Evolutionary conservation across 345 rosid genomes (phyloP), one percentile per base, ranked within the genome.

Genomic region (Rhizophora mangle): DNA sequence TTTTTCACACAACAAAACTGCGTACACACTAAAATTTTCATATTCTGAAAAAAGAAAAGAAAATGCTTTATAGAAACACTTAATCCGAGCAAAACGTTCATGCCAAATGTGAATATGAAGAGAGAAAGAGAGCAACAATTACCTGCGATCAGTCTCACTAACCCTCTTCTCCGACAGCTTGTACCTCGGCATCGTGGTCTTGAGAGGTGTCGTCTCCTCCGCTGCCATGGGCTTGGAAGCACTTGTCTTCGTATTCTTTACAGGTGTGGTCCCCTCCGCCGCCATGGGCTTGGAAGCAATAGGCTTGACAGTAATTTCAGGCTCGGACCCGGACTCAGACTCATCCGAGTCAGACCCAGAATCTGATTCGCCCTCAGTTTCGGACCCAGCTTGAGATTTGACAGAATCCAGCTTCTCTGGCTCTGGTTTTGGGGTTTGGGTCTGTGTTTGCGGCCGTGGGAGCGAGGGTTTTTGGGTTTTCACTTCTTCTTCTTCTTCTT

Each of bases 251-350:
- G 62, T 70, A 36, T 66, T 22, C 31, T 74, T 74, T 6, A 5
- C 29, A 22, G 30, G 59, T 2, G 75, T 66, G 22, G 72, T 67
- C 36, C 64, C 81, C 6, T 74, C 71, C 76, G 54, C 78, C 6
- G 69, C 71, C 76, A 63, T 77, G 52, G 81, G 70, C 13, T 76
- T 80, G 21, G 71, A 62, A 52, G 67, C 73, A n/a, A 74, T 63
- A 8, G 81, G 55, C 73, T 79, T 77, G 5, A 67, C 69, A 56
- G 69, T 68, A 3, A 63, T 47, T 1, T 49, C 54, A 10, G 74
- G 72, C 20, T 72, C 81, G 24, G 72, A 27, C 0, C 73, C 80
- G 26, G 83, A 74, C 1, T 68, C 78, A 0, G 78, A 74, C 1
- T 73, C 81, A 43, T 43, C 49, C 26, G 81, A 65, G 1, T 22